A percentile compares a stretch with the other conserved stretches of the same genome.
These are phyloP conservation scores for Wallacemonas rigidus DNA, from an alignment of 208 protist species.

Conservation along the genomic window DNA sequence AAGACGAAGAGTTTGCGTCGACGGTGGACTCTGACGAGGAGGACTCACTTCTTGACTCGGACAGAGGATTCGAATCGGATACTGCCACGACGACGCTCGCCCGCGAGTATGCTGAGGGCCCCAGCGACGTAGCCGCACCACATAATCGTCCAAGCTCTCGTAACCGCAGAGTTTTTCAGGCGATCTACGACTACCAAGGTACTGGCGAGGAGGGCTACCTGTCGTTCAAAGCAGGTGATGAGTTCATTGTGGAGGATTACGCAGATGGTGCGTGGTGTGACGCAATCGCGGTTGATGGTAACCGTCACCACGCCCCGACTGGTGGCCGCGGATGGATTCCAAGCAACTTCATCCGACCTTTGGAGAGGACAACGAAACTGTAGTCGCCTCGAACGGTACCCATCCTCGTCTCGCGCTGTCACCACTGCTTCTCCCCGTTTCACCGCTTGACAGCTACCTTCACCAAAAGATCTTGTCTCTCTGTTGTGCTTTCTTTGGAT, in stretches of 20 bases:
- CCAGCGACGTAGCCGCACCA: conserved; percentile 16
- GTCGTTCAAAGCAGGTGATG: conserved; percentile 78
- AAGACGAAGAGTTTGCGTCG: conserved; percentile 35
- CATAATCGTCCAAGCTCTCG: neutral
- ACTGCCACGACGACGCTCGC: neutral
- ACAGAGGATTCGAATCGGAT: conserved; percentile 8
- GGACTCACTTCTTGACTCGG: conserved; percentile 41
- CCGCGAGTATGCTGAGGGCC: conserved; percentile 25
- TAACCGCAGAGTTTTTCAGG: conserved; percentile 53
- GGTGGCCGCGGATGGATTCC: conserved; percentile 50
- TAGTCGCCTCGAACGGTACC: conserved; percentile 6
- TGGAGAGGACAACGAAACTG: conserved; percentile 54
- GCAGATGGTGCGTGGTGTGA: conserved; percentile 71
- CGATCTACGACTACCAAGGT: conserved; percentile 69
- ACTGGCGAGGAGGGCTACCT: conserved; percentile 45
- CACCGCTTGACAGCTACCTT: neutral
- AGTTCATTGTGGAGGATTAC: conserved; percentile 81
- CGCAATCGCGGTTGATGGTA: conserved; percentile 34
- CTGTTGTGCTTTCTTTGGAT: neutral
- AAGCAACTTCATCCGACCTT: conserved; percentile 72
- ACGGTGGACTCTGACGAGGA: conserved; percentile 30
- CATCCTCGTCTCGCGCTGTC: neutral
- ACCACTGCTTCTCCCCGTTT: neutral
- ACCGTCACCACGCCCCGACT: conserved; percentile 12
- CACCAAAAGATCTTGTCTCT: conserved; percentile 13